Evolutionary conservation across 139 green algal genomes (phyloP), one percentile per base, ranked within the genome.

Genomic region (Desmodesmus armatus): DNA sequence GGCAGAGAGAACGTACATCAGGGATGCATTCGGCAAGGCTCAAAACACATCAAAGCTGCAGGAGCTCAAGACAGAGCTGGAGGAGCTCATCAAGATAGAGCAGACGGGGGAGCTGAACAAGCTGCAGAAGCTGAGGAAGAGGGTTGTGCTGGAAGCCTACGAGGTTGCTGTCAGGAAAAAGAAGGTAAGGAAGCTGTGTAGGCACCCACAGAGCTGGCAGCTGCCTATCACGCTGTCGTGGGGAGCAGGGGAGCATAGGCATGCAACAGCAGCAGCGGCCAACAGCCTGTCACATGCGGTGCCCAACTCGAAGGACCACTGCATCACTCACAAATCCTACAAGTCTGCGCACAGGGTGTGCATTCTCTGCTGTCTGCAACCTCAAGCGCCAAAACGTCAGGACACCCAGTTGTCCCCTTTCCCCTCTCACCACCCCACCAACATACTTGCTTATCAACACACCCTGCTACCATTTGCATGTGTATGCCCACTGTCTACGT

Each of bases 61-160:
- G 63, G 80, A 91, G 21, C 90, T 94, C 31, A 94, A 91, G 76
- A 55, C 86, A 47, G 85, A 97, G 87, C 87, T 97, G 40, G 89
- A 94, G 79, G 90, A 95, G 87, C 86, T 98, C 43, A 86, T 98
- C 19, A 88, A 92, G 17, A 44, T 86, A 37, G 95, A 98, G 88
- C 87, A 97, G 65, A 75, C 80, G 5, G 93, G 90, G 31, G 49
- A 89, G n/a, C 83, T 93, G 1, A 96, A 90, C 70, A 92, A 94
- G 49, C 86, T 88, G 19, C 80, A 95, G 37, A 89, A 93, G 76
- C 87, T 98, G 7, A 95, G 93, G 85, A 97, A 98, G 88, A 95
- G 94, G 51, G 94, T 95, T 49, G 73, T 98, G 86, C 93, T 98
- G 78, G 90, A 95, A 43, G 94, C 94, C 0, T 97, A 96, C 55